Base-by-base conservation (phyloP, 2,329 filamentous ascomycete genomes). In the Talaromyces marneffei region DNA sequence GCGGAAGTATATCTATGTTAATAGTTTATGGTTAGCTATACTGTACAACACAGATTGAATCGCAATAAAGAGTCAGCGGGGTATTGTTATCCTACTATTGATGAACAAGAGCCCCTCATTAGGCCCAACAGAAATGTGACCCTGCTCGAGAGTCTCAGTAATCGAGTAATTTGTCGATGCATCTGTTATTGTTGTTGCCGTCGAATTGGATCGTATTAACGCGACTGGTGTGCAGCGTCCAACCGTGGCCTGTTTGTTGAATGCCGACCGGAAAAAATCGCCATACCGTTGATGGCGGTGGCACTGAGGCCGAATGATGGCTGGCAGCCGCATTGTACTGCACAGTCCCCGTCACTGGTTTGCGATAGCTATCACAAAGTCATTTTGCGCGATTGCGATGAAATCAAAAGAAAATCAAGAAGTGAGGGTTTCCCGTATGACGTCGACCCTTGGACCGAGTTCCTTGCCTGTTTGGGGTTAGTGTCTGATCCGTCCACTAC, bases 71-170 rank as follows among this genome's bases (percentile, higher is more conserved):
- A 33, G 44, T 53, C n/a, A 4, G 18, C 8, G 54, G 18, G 27
- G 40, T 16, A 46, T 59, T 29, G 29, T 31, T 12, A 8, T 70
- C 85, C 72, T 76, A 92, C 90, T 96, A 72, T 96, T 92, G 70
- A 97, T 87, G 78, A 95, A 99, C 6, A 97, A 75, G 50, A 97
- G 87, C 0, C 88, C 87, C 77, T 97, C 91, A 67, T 92, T 89
- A 1, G 87, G 78, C 2, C 80, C 82, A 10, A 89, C 83, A n/a
- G 83, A 79, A 66, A 97, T 96, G 69, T 97, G 92, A 0, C 94
- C 93, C 23, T 57, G 48, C 31, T 62, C 46, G 20, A 62, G 55
- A 9, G 52, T 44, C 23, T 59, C 56, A 4, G 20, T 16, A 29
- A 58, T 46, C 3, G 60, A 40, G n/a, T 23, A 33, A 29, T 8